Evolutionary conservation across 1,139 yeast genomes (phyloP).

Genomic region (Hansenula lynferdii): DNA sequence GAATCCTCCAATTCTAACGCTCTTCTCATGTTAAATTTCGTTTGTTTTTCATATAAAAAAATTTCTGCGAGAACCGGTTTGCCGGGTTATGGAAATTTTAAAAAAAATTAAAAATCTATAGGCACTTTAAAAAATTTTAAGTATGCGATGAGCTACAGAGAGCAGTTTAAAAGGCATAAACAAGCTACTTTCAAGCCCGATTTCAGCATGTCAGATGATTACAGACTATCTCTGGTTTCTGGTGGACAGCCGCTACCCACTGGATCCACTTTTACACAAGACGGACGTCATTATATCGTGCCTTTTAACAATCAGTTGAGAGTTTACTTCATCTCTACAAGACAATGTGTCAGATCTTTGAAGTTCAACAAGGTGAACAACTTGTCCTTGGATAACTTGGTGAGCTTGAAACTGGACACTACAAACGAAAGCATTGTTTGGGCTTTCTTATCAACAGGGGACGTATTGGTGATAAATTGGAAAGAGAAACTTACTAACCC

Average conservation of each 20-base stretch:
- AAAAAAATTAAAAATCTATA: background rate
- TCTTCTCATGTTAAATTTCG: background rate
- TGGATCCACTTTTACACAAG: slow-evolving; percentile 49
- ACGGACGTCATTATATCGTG: slow-evolving; percentile 58
- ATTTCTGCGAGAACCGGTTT: background rate
- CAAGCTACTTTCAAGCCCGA: background rate
- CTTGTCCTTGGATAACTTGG: slow-evolving; percentile 28
- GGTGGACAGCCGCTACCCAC: slow-evolving; percentile 65
- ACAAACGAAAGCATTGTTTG: slow-evolving; percentile 37
- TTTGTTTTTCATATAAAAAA: slow-evolving; percentile 22
- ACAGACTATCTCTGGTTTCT: slow-evolving; percentile 47
- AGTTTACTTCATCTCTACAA: slow-evolving; percentile 68
- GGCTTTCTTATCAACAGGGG: slow-evolving; percentile 42
- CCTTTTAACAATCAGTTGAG: slow-evolving; percentile 68
- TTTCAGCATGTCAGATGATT: slow-evolving; percentile 23
- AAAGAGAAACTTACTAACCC: slow-evolving; percentile 37
- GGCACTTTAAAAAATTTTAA: background rate
- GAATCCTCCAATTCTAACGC: too few relatives aligned
- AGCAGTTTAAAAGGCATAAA: too few relatives aligned
- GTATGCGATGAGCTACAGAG: slow-evolving; percentile 3
- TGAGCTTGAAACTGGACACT: slow-evolving; percentile 38
- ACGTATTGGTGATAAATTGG: slow-evolving; percentile 52
- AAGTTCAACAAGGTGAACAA: slow-evolving; percentile 38
- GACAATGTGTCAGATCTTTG: slow-evolving; percentile 70
- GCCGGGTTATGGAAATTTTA: background rate